Conservation (phyloP, 2,329 filamentous ascomycete species). For the Polychaeton citri region DNA sequence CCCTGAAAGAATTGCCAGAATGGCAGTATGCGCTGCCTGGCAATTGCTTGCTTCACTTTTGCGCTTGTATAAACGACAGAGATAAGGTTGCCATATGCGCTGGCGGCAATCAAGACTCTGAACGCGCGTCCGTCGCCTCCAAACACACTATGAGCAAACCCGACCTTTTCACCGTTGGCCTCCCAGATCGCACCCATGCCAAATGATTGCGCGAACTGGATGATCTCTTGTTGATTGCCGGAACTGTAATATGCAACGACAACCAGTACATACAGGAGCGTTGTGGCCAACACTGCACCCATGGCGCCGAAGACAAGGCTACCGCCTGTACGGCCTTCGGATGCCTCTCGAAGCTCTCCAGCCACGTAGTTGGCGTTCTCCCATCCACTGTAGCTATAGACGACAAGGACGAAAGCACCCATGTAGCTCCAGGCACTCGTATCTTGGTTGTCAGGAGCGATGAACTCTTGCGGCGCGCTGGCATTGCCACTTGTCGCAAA, state of each 20-base stretch:
- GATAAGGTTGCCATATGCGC: slow-evolving; percentile 5
- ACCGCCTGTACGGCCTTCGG: slow-evolving; percentile 2
- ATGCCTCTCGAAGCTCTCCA: slow-evolving; percentile 4
- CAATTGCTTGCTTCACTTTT: slow-evolving; percentile 8
- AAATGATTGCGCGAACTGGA: no score
- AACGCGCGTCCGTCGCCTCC: slow-evolving; percentile 1
- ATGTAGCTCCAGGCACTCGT: slow-evolving; percentile 1
- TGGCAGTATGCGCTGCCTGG: slow-evolving; percentile 6
- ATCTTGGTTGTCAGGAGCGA: background rate
- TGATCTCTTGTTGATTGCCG: no score
- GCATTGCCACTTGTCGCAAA: slow-evolving; percentile 1
- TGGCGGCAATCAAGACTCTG: slow-evolving; percentile 2
- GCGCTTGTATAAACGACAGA: slow-evolving; percentile 6
- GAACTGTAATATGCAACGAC: no score
- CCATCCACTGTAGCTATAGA: slow-evolving; percentile 7
- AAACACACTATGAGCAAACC: slow-evolving; percentile 2
- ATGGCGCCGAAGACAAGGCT: slow-evolving; percentile 4
- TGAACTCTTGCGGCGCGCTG: background rate
- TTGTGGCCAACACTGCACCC: slow-evolving; percentile 3
- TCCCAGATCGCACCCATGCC: no score
- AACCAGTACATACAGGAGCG: no score
- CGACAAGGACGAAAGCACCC: slow-evolving; percentile 4
- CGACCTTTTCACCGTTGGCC: slow-evolving; percentile 2
- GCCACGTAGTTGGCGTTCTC: slow-evolving; percentile 6
- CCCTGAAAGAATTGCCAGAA: slow-evolving; percentile 5